Evolutionary conservation across 257 asterid genomes (phyloP), one percentile per base, ranked within the genome.

Genomic region (Striga asiatica): DNA sequence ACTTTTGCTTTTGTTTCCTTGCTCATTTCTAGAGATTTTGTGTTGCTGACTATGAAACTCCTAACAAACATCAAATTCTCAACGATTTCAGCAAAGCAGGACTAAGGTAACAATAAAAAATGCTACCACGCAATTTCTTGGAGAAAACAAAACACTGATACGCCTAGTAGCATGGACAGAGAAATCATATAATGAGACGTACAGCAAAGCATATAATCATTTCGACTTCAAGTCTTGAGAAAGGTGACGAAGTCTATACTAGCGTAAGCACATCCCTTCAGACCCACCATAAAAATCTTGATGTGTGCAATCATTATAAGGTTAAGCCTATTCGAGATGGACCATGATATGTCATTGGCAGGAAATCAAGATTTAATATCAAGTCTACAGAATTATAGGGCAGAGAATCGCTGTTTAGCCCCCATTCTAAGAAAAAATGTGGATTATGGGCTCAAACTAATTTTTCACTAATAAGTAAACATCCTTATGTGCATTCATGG

Each of bases 1-100:
- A 75, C 73, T 66, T 72, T 79, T 5, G 66, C 58, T 62, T 74
- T 82, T 22, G 70, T 48, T 11, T 85, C 77, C 78, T 74, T 28
- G 64, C 65, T 58, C 77, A 69, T 72, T 27, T 47, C 49, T 42
- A 45, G 21, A 54, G 61, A 56, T 61, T 54, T 55, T 41, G 48
- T 11, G 48, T 27, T 47, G 65, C 62, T 52, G 67, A 62, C 20
- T 20, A 50, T 43, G 41, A 42, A 67, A 23, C 65, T 62, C 50
- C 60, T 55, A 63, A 51, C 23, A 29, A 42, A 58, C 66, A 63
- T 54, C 60, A 58, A 37, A 42, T 51, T 37, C 19, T 46, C 38
- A 60, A 32, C 18, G 24, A 16, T 69, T 42, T 60, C 59, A 69
- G 66, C 70, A 63, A n/a, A 73, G 29, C 42, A 43, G 23, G 52